Evolutionary conservation across 225 moss, liverwort and hornwort genomes (phyloP), one percentile per base, ranked within the genome.

Genomic region (Antitrichia curtipendula): DNA sequence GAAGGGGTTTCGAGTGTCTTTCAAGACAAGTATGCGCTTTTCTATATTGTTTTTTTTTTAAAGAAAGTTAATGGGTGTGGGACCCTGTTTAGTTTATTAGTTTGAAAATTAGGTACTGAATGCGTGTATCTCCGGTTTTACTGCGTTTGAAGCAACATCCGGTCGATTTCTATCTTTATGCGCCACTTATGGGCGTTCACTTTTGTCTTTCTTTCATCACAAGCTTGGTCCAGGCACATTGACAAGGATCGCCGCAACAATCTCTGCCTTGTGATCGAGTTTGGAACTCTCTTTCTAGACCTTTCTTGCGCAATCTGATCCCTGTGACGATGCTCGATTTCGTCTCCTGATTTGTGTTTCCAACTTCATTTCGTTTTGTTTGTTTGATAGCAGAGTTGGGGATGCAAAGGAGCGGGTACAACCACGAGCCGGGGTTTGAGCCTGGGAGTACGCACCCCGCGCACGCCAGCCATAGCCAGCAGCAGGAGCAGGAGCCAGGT

Each of bases 381-480:
- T 38, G 88, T 84, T 49, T 85, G 12, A 53, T 41, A 83, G 85
- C 87, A 91, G 93, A 90, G 85, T 82, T 64, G 92, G 92, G 90
- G 85, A 90, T 93, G 90, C 92, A 90, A 86, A 90, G 89, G 85
- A 90, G 92, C 82, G 90, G 87, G 78, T 86, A 71, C 32, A 69
- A 74, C 49, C 40, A 68, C 82, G 89, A 88, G 52, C 90, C 90
- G 85, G 92, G 90, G 84, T 88, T 83, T 38, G 78, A 52, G 83
- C 73, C 80, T 70, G 86, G 80, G 19, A 79, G 79, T 59, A 57
- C 78, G 40, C 62, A 75, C 75, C 61, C 69, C 50, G 47, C 34
- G 31, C 74, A n/a, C 50, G 64, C 70, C 52, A 53, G 76, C 85
- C 82, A 87, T 81, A 88, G 88, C 88, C 88, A 83, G 57, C 64